These are phyloP conservation scores for Fraxinus anomala DNA, from an alignment of 257 asterid species.

Conservation along the genomic window DNA sequence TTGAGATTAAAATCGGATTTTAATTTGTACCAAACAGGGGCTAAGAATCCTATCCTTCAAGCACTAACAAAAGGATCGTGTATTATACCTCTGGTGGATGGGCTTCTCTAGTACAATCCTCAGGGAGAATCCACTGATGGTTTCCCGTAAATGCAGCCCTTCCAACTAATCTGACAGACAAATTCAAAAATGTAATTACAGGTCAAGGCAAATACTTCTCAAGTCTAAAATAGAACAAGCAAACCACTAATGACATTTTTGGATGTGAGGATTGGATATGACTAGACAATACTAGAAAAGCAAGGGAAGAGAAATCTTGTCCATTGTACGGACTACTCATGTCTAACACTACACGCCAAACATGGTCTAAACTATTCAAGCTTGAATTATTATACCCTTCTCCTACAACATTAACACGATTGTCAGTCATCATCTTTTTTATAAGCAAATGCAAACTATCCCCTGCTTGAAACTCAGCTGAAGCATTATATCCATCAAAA, in stretches of 20 bases:
- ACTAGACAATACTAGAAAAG: background rate
- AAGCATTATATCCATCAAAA: constrained; percentile 37
- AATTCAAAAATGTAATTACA: background rate
- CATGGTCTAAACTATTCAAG: background rate
- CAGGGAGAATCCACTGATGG: constrained; percentile 62
- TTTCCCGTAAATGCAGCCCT: constrained; percentile 65
- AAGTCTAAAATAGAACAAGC: constrained; percentile 1
- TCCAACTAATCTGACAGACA: constrained; percentile 60
- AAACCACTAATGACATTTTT: background rate
- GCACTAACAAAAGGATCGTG: background rate
- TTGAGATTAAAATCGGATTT: no score
- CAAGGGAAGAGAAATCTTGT: background rate
- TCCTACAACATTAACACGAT: constrained; percentile 62
- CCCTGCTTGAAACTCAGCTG: constrained; percentile 37
- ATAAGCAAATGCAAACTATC: constrained; percentile 55
- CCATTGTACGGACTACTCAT: background rate
- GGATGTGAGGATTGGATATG: background rate
- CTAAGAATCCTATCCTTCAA: background rate
- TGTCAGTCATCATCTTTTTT: constrained; percentile 68
- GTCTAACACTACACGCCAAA: background rate
- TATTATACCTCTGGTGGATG: constrained; percentile 59
- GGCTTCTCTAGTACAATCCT: constrained; percentile 40
- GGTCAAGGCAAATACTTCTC: background rate
- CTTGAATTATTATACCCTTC: constrained; percentile 54
- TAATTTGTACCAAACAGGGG: no score